phyloP scores from a whole-genome alignment of 2,329 filamentous ascomycete species.

The Periconia digitata region DNA sequence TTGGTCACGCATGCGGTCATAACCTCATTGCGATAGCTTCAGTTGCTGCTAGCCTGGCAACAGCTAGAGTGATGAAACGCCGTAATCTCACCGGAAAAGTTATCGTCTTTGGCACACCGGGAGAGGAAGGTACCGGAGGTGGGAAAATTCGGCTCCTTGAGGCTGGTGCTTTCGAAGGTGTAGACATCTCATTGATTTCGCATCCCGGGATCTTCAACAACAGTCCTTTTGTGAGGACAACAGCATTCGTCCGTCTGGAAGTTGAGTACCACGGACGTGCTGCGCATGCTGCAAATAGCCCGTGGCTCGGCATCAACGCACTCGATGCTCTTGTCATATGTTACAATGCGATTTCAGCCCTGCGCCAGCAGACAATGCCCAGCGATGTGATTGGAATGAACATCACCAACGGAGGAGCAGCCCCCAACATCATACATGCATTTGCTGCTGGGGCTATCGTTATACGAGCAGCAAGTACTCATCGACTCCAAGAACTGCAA shows the following conservation, averaged over 20 bases:
- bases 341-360: conserved; percentile 39
- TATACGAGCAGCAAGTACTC: conserved; percentile 34
- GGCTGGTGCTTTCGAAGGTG: conserved; percentile 44
- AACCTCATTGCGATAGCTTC: conserved; percentile 49
- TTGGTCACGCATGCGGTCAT: conserved; percentile 51
- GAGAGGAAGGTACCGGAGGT: conserved; percentile 57
- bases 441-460: conserved; percentile 43
- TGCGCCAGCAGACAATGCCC: conserved; percentile 44
- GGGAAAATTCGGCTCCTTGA: conserved; percentile 54
- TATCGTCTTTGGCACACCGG: conserved; percentile 56
- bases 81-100: conserved; percentile 49
- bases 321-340: conserved; percentile 42
- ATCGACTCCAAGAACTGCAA: conserved; percentile 32
- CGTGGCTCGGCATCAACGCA: conserved; percentile 46
- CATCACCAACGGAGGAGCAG: conserved; percentile 31
- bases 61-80: conserved; percentile 48
- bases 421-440: conserved; percentile 45
- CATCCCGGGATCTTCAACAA: conserved; percentile 27
- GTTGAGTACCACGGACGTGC: conserved; percentile 26
- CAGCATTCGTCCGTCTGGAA: conserved; percentile 16
- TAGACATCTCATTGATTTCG: conserved; percentile 25
- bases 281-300: conserved; percentile 44
- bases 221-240: conserved; percentile 22
- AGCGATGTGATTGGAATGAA: conserved; percentile 43
- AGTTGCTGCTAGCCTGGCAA: conserved; percentile 43